These are phyloP conservation scores for Neurospora pannonica DNA, from an alignment of 495 filamentous ascomycete genomes.

Conservation along the genomic window DNA sequence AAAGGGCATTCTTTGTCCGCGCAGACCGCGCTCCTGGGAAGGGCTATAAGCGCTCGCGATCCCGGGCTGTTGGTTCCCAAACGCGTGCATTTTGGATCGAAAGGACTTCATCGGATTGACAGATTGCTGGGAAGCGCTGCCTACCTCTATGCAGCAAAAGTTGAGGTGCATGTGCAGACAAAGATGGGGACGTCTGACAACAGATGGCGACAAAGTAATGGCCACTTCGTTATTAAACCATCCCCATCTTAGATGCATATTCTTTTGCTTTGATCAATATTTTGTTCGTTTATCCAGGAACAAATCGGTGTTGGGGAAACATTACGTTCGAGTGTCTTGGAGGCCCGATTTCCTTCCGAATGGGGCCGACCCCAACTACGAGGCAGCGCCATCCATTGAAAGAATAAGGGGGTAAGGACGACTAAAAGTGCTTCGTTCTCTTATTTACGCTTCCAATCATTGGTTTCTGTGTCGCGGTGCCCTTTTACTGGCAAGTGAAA, in stretches of 20 bases:
- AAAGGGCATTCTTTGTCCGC: not conserved
- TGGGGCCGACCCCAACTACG: not conserved
- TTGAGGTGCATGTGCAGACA: too few species aligned
- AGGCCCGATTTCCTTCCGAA: not conserved
- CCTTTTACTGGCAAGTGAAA: too few species aligned
- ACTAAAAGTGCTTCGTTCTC: too few species aligned
- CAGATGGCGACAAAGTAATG: not conserved
- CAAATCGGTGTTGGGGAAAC: not conserved
- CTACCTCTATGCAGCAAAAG: too few species aligned
- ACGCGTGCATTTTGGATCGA: not conserved
- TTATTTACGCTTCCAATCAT: too few species aligned
- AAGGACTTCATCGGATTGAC: not conserved
- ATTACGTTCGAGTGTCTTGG: not conserved
- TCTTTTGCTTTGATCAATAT: not conserved
- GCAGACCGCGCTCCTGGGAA: not conserved
- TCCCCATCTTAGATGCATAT: not conserved
- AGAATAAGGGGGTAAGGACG: not conserved
- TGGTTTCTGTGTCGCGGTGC: too few species aligned
- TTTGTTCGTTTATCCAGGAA: not conserved
- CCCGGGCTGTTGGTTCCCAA: not conserved
- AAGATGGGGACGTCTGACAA: not conserved
- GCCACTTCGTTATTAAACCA: not conserved
- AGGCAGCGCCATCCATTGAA: not conserved
- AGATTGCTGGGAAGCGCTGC: not conserved
- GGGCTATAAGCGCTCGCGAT: not conserved